Percentiles rank a stretch among this genome's conserved stretches.
These are phyloP conservation scores for Crithidia bombi DNA, from an alignment of 208 protist species.

Conservation along the genomic window DNA sequence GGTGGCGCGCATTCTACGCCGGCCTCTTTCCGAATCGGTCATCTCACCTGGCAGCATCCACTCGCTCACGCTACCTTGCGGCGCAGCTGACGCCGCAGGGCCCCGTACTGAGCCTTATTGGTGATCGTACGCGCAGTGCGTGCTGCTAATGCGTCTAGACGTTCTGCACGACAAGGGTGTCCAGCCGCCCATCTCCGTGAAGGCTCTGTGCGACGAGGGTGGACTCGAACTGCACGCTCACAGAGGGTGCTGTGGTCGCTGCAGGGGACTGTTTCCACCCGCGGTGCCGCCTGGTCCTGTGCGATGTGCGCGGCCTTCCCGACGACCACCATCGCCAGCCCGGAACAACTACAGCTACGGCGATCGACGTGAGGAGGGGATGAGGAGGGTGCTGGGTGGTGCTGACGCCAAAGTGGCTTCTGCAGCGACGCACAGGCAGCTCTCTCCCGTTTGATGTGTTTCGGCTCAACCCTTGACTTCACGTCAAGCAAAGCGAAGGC, in stretches of 20 bases:
- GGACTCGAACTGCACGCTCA: constrained; percentile 60
- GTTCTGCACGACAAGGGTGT: constrained; percentile 42
- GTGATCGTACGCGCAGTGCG: constrained; percentile 93
- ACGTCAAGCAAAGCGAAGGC: constrained; percentile 28
- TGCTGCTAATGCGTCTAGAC: constrained; percentile 93
- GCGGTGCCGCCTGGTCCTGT: constrained; percentile 51
- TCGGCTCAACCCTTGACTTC: constrained; percentile 51
- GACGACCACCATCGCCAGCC: background rate
- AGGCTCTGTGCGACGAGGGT: constrained; percentile 58
- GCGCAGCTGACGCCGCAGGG: constrained; percentile 37
- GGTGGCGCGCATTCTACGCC: constrained; percentile 89
- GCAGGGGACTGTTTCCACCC: constrained; percentile 58
- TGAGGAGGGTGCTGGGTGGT: too few relatives aligned
- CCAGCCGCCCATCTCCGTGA: constrained; percentile 50
- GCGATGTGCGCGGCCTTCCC: constrained; percentile 7
- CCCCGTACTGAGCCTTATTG: constrained; percentile 66
- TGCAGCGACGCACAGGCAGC: background rate
- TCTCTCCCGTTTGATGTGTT: constrained; percentile 41
- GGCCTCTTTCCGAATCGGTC: constrained; percentile 70
- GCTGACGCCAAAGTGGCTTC: background rate
- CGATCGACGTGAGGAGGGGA: too few relatives aligned
- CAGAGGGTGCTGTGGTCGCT: constrained; percentile 52
- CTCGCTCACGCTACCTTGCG: constrained; percentile 77
- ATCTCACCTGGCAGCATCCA: constrained; percentile 90
- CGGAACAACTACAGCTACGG: background rate